Evolutionary conservation across 345 rosid species (phyloP), one percentile per base, ranked within the genome.

Genomic region (Melastoma malabathricum): DNA sequence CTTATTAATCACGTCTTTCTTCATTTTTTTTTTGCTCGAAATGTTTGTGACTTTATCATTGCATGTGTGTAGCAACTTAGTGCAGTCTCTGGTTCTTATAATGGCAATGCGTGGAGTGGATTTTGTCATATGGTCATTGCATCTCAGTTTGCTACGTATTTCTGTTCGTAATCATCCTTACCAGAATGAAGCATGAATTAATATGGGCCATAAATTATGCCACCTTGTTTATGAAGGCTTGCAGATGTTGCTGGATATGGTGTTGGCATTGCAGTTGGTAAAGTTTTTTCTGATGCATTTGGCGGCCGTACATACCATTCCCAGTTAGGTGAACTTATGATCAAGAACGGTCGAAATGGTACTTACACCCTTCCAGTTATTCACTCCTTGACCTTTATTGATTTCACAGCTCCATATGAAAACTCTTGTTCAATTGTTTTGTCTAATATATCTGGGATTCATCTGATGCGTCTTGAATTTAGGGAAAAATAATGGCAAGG

Each of bases 401-500:
- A 44, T 55, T 8, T 49, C 51, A 22, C 25, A 22, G 2, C 25
- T 22, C 25, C 25, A 22, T 22, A 22, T 22, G 25, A 4, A 4
- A 22, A 22, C 25, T 22, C 25, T 22, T 22, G 2, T 22, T 1
- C 25, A 22, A 22, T 22, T 50, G 50, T 43, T 44, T 60, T 25
- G 20, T 58, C 23, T 15, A 48, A 8, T 12, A 13, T 34, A 29
- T 15, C 4, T 43, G 15, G 34, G 50, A 15, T 46, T 23, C 46
- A 13, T 44, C 29, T 34, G n/a, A 46, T 20, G 45, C 18, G 12
- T 54, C 49, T 52, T 20, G 31, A 12, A n/a, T 53, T 52, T 47
- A 92, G 96, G 98, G 44, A 92, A 87, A 75, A 79, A 51, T 71
- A 92, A 79, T 25, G 96, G 96, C 44, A 84, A 70, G 64, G 98